Conservation (phyloP, 495 filamentous ascomycete species). For the Poronia punctata region DNA sequence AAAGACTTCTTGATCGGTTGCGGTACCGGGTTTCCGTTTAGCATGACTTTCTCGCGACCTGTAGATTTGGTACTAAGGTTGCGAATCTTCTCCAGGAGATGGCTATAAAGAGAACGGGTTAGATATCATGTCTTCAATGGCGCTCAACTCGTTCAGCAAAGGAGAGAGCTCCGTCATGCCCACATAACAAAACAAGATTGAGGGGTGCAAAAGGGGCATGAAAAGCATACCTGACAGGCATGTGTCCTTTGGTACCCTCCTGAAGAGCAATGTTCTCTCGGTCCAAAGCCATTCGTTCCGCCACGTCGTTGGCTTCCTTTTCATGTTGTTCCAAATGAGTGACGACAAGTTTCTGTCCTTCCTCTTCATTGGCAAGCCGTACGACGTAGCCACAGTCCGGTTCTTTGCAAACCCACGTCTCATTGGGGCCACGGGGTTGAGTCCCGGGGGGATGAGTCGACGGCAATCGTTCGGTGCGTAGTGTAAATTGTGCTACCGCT, state of each 20-base stretch:
- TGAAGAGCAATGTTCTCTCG: constrained; percentile 38
- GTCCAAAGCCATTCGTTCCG: constrained; percentile 34
- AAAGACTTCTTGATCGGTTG: constrained; percentile 32
- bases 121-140: constrained; percentile 2
- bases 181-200: constrained; percentile 7
- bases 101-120: constrained; percentile 21
- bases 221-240: constrained; percentile 52
- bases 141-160: not conserved
- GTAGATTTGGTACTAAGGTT: constrained; percentile 26
- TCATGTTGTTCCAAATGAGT: constrained; percentile 62
- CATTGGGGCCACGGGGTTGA: constrained; percentile 47
- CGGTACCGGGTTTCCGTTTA: constrained; percentile 21
- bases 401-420: constrained; percentile 64
- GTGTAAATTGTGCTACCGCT: constrained; percentile 27
- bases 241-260: constrained; percentile 41
- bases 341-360: constrained; percentile 52
- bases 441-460: too few relatives aligned
- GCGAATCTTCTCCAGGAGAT: constrained; percentile 41
- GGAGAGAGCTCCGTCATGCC: not conserved
- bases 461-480: constrained; percentile 38
- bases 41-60: constrained; percentile 11
- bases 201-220: constrained; percentile 19
- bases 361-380: constrained; percentile 48
- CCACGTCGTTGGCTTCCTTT: constrained; percentile 51
- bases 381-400: constrained; percentile 60